A percentile compares a stretch with the other conserved stretches of the same genome.
These are phyloP conservation scores for Penstemon newberryi DNA, from an alignment of 257 asterid species.

Conservation along the genomic window DNA sequence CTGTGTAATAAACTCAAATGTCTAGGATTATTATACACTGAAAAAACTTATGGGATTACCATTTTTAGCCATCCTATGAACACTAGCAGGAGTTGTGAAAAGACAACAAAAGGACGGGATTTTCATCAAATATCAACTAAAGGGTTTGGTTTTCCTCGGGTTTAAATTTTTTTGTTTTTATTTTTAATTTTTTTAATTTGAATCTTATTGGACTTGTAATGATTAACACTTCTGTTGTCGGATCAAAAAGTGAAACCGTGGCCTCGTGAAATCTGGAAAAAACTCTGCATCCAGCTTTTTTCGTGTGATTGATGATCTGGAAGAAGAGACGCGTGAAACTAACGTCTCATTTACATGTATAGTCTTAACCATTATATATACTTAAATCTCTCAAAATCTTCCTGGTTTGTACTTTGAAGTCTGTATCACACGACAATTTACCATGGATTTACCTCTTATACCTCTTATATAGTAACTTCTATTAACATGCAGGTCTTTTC, in stretches of 20 bases:
- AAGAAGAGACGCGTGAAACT: conserved; percentile 14
- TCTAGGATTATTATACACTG: too few species aligned
- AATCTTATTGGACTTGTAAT: neutral
- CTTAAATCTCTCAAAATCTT: too few species aligned
- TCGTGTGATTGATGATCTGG: conserved; percentile 6
- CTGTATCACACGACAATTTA: too few species aligned
- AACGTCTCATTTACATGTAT: conserved; percentile 9
- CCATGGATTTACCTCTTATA: too few species aligned
- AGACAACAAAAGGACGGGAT: conserved; percentile 32
- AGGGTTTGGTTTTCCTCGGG: conserved; percentile 34
- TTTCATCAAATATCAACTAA: conserved; percentile 34
- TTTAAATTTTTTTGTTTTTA: too few species aligned
- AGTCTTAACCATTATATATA: too few species aligned
- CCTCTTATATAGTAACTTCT: too few species aligned
- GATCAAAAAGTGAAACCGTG: conserved; percentile 27
- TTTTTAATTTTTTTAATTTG: too few species aligned
- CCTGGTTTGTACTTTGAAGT: too few species aligned
- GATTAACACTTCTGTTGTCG: conserved; percentile 23
- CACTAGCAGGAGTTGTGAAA: conserved; percentile 40
- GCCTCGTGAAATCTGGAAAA: conserved; percentile 22
- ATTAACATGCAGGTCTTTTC: too few species aligned
- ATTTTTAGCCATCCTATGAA: conserved; percentile 3
- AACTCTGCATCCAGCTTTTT: conserved; percentile 21
- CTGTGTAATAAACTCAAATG: neutral
- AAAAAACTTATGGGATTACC: neutral